A percentile compares a stretch with the other conserved stretches of the same genome.
phyloP scores from a whole-genome alignment of 2,329 filamentous ascomycete genomes.

The Nothopassalora personata region DNA sequence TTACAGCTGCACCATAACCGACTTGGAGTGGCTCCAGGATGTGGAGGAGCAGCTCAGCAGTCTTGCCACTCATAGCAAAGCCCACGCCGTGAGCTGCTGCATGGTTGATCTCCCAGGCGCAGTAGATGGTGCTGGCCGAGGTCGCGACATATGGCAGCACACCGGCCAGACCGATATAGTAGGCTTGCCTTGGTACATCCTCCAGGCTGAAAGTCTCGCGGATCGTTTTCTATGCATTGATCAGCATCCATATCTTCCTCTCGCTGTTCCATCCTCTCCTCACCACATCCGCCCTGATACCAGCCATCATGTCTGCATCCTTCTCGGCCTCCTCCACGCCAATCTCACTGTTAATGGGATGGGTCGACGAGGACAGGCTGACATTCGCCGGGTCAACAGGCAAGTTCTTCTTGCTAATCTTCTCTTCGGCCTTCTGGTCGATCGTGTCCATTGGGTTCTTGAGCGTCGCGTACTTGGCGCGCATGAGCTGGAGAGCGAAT shows the following conservation, averaged over 20 bases:
- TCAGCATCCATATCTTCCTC: conserved; percentile 3
- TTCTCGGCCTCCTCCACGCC: conserved; percentile 30
- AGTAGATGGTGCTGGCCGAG: conserved; percentile 73
- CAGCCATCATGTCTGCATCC: conserved; percentile 44
- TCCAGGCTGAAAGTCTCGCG: conserved; percentile 45
- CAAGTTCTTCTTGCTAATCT: conserved; percentile 52
- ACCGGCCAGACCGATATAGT: conserved; percentile 47
- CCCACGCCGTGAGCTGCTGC: conserved; percentile 55
- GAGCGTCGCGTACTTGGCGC: conserved; percentile 12
- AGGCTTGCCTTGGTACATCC: conserved; percentile 45
- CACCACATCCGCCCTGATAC: conserved; percentile 37
- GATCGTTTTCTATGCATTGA: conserved; percentile 40
- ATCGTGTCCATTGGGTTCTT: conserved; percentile 40
- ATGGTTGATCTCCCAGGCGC: conserved; percentile 77
- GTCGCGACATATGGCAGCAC: conserved; percentile 67
- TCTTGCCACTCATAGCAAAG: conserved; percentile 63
- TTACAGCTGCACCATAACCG: conserved; percentile 78
- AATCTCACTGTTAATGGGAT: conserved; percentile 38
- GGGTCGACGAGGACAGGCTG: conserved; percentile 50
- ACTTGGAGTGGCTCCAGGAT: conserved; percentile 82
- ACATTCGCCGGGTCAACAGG: conserved; percentile 56
- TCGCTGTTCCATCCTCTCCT: neutral
- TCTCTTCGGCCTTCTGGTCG: conserved; percentile 54
- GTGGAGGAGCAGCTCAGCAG: conserved; percentile 65
- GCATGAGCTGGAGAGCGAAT: conserved; percentile 25